Evolutionary conservation across 208 protist species (phyloP).

Genomic region (Polymyxa betae): DNA sequence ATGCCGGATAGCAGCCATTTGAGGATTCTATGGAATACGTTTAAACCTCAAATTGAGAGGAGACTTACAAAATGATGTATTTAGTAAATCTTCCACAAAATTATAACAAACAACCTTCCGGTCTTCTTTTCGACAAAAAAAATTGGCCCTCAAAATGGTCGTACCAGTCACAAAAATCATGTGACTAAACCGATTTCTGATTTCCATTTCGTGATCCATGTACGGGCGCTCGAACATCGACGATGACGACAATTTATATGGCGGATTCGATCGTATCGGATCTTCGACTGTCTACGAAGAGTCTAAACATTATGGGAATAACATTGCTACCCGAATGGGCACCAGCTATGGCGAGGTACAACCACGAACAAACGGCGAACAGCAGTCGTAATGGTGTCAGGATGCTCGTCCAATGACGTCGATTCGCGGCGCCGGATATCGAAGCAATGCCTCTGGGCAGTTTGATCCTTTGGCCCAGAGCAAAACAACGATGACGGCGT

Average conservation of each 20-base stretch:
- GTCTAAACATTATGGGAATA: neutral
- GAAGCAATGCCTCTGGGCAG: neutral
- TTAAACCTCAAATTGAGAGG: neutral
- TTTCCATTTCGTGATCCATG: no score
- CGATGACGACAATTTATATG: conserved; percentile 24
- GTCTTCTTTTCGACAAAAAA: no score
- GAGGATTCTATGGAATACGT: conserved; percentile 13
- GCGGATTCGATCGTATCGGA: conserved; percentile 17
- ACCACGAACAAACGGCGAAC: neutral
- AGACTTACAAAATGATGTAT: conserved; percentile 33
- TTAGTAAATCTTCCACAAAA: no score
- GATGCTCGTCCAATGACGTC: conserved; percentile 52
- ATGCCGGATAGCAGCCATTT: neutral
- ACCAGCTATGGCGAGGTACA: neutral
- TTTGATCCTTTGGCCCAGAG: conserved; percentile 28
- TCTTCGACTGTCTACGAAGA: neutral
- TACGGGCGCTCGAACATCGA: neutral
- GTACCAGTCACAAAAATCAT: no score
- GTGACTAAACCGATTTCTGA: no score
- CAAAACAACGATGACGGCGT: neutral
- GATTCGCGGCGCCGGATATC: conserved; percentile 54
- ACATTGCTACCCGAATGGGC: neutral
- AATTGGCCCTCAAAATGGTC: no score
- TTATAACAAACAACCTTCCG: no score
- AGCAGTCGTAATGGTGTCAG: neutral